Base-by-base conservation (phyloP, 2,329 filamentous ascomycete species). In the Aspergillus niger region DNA sequence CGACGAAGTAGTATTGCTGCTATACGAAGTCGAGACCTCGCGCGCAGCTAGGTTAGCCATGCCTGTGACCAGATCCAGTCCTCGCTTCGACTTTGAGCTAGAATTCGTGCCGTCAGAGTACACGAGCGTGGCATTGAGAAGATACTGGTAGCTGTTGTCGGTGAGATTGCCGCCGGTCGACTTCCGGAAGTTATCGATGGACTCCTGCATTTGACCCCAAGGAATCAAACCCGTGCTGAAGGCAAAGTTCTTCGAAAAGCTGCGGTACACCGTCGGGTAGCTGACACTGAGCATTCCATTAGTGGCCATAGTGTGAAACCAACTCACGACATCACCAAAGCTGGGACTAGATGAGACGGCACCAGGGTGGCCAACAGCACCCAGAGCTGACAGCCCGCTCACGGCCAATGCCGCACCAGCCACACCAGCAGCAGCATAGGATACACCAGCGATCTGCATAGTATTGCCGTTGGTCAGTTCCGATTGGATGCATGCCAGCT, bases 271-370 rank as follows among this genome's bases (percentile, higher is more conserved):
- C 38, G 86, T 82, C 3, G 95, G 95, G 67, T 97, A 92, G 69
- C 89, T 86, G 69, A 96, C 93, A 61, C 91, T 96, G 74, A 97
- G 83, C 95, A 98, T 98, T 66, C 95, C 93, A 76, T 95, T 97
- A 81, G 95, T 90, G 28, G 95, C 92, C 83, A 98, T 90, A 53
- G 90, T 89, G 77, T 98, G 93, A 76, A 98, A 97, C 86, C 91
- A 96, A 63, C 89, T 88, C 67, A 97, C 85, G 51, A 96, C 88
- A 71, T 97, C 91, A 48, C 83, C 84, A 74, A 98, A 97, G 56
- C 89, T 91, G 26, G 95, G 95, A 68, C 91, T 95, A 43, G 89
- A 81, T 10, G 89, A 83, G 2, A 86, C 82, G 11, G 83, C 82
- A 13, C 88, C 90, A 10, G 84, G 79, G 20, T 83, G 82, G 17